These are phyloP conservation scores for Chlorella sp. DNA, from an alignment of 139 green algal genomes.

Conservation along the genomic window DNA sequence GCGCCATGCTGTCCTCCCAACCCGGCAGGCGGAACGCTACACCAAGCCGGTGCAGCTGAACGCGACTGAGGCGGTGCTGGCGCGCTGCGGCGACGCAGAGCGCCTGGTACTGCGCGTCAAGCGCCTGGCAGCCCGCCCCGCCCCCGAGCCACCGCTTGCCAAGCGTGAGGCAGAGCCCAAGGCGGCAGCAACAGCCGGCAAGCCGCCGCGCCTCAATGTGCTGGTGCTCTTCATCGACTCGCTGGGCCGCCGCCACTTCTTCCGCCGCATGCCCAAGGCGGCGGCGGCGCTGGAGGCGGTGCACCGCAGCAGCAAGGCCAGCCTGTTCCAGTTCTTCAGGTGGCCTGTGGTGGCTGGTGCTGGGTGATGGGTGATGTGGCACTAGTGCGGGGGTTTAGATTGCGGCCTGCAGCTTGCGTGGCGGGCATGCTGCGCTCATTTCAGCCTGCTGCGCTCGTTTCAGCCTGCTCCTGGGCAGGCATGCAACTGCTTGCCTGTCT, in stretches of 20 bases:
- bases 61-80: slow-evolving; percentile 13
- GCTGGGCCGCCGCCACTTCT: slow-evolving; percentile 21
- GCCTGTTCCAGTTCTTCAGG: slow-evolving; percentile 11
- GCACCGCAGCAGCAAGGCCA: background rate
- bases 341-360: background rate
- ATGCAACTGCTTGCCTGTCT: too few relatives aligned
- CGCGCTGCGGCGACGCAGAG: slow-evolving; percentile 7
- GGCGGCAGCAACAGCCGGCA: background rate
- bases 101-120: background rate
- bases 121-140: background rate
- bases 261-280: slow-evolving; percentile 21
- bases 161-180: background rate
- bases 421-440: too few relatives aligned
- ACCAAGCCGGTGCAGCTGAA: slow-evolving; percentile 1
- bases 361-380: background rate
- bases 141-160: background rate
- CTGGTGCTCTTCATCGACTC: slow-evolving; percentile 23
- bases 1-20: too few relatives aligned
- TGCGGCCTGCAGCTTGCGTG: too few relatives aligned
- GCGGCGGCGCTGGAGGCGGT: slow-evolving; percentile 17
- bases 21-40: background rate
- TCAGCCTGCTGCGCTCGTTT: too few relatives aligned
- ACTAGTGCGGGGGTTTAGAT: too few relatives aligned
- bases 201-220: background rate
- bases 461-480: too few relatives aligned